A percentile compares a stretch with the other conserved stretches of the same genome.
Conservation (phyloP, 768 basidiomycete genomes). For the Leccinum subgranulosum region DNA sequence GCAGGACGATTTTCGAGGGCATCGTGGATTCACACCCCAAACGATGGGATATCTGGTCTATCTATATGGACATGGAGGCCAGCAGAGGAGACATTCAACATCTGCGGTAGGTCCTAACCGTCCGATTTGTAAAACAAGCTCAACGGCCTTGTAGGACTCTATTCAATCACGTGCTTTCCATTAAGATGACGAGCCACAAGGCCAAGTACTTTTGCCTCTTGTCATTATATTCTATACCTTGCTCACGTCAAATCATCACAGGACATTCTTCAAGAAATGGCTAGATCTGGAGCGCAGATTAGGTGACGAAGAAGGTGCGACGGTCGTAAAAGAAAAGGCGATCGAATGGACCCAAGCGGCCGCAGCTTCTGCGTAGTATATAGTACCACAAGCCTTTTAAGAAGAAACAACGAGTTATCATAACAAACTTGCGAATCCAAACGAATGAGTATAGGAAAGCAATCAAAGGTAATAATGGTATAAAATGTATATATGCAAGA, state of each 20-base stretch:
- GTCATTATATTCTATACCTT: neutral
- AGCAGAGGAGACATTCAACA: slow-evolving; percentile 75
- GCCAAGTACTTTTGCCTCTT: slow-evolving; percentile 72
- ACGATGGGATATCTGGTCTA: slow-evolving; percentile 91
- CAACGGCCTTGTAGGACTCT: slow-evolving; percentile 53
- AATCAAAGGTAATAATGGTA: slow-evolving; percentile 35
- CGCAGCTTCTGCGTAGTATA: slow-evolving; percentile 17
- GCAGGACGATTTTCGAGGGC: slow-evolving; percentile 94
- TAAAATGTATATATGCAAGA: slow-evolving; percentile 35
- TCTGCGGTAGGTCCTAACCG: slow-evolving; percentile 50
- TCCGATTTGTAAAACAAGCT: neutral
- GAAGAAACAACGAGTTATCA: slow-evolving; percentile 34
- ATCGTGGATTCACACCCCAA: slow-evolving; percentile 95
- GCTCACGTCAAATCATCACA: slow-evolving; percentile 31
- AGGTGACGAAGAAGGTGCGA: slow-evolving; percentile 83
- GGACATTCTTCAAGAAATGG: slow-evolving; percentile 98
- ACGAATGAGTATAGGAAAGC: slow-evolving; percentile 45
- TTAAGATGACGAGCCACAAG: slow-evolving; percentile 92
- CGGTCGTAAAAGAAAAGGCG: slow-evolving; percentile 81
- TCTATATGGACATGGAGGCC: slow-evolving; percentile 97
- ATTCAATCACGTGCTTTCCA: slow-evolving; percentile 78
- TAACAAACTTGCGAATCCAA: slow-evolving; percentile 48
- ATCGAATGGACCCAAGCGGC: slow-evolving; percentile 86
- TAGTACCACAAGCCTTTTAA: slow-evolving; percentile 11
- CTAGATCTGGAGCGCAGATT: slow-evolving; percentile 80